These are phyloP conservation scores for Arctium lappa DNA, from an alignment of 129 eudicot genomes.

Conservation along the genomic window DNA sequence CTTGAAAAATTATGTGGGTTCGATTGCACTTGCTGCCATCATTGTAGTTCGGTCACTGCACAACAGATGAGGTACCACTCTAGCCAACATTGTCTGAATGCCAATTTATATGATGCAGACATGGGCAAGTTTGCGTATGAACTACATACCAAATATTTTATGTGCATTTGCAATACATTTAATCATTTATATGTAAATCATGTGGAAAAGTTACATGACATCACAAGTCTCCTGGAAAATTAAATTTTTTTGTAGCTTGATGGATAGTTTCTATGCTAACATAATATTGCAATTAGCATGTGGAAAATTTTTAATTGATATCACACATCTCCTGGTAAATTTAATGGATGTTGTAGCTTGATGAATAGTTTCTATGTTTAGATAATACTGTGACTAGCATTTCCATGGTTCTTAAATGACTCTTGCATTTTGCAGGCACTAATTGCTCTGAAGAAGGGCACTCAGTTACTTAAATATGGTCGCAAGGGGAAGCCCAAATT, in stretches of 20 bases:
- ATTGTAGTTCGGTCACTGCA: not conserved
- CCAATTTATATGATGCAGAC: not conserved
- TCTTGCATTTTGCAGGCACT: slow-evolving; percentile 57
- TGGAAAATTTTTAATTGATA: not conserved
- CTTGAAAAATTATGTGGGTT: not conserved
- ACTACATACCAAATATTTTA: not conserved
- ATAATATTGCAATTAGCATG: not conserved
- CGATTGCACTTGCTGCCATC: not conserved
- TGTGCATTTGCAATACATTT: not conserved
- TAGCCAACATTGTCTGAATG: not conserved
- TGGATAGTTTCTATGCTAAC: not conserved
- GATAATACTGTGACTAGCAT: not conserved
- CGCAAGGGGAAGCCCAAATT: slow-evolving; percentile 97
- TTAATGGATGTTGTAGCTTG: slow-evolving; percentile 12
- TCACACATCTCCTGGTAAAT: not conserved
- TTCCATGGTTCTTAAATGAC: slow-evolving; percentile 8
- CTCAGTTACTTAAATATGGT: slow-evolving; percentile 92
- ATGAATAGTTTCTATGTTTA: not conserved
- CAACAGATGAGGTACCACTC: not conserved
- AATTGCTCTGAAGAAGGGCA: slow-evolving; percentile 88
- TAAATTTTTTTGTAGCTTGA: not conserved
- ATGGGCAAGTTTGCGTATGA: not conserved
- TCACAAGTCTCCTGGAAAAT: not conserved
- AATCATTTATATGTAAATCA: not conserved
- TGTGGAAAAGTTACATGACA: not conserved